These are phyloP conservation scores for Colletotrichum sp. DNA, from an alignment of 2,329 filamentous ascomycete species.

Conservation along the genomic window DNA sequence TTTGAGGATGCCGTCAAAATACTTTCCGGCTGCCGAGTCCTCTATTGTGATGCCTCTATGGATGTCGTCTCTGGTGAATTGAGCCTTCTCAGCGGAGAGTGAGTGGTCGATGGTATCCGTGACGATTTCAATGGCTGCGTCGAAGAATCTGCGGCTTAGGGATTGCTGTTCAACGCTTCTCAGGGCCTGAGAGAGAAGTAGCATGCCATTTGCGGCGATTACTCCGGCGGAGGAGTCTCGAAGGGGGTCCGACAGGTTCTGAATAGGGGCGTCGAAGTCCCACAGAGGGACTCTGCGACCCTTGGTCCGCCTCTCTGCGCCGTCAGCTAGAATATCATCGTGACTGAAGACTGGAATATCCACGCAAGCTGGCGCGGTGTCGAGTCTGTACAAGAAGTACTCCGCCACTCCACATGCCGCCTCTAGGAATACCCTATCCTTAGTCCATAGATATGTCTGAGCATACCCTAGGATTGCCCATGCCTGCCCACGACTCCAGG, in stretches of 20 bases:
- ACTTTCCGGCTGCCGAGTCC: neutral
- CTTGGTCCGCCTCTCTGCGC: neutral
- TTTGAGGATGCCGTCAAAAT: conserved; percentile 36
- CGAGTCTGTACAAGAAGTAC: conserved; percentile 49
- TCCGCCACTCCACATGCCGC: conserved; percentile 49
- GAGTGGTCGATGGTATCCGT: conserved; percentile 23
- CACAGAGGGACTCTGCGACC: conserved; percentile 34
- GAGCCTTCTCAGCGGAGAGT: conserved; percentile 28
- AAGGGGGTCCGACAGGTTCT: conserved; percentile 27
- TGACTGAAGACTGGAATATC: conserved; percentile 14
- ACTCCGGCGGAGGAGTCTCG: conserved; percentile 36
- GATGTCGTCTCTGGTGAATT: neutral
- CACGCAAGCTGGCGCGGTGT: conserved; percentile 26
- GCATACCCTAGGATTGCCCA: conserved; percentile 55
- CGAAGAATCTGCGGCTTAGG: neutral
- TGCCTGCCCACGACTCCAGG: conserved; percentile 54
- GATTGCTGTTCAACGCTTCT: neutral
- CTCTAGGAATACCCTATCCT: conserved; percentile 41
- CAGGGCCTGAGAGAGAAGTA: conserved; percentile 26
- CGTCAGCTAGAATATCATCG: fast-evolving
- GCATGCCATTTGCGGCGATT: conserved; percentile 32
- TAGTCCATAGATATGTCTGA: conserved; percentile 53
- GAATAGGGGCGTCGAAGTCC: conserved; percentile 54
- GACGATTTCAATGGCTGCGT: conserved; percentile 19
- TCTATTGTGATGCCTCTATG: neutral